phyloP scores from a whole-genome alignment of 73 alveolate species.

The Tetrahymena malaccensis region DNA sequence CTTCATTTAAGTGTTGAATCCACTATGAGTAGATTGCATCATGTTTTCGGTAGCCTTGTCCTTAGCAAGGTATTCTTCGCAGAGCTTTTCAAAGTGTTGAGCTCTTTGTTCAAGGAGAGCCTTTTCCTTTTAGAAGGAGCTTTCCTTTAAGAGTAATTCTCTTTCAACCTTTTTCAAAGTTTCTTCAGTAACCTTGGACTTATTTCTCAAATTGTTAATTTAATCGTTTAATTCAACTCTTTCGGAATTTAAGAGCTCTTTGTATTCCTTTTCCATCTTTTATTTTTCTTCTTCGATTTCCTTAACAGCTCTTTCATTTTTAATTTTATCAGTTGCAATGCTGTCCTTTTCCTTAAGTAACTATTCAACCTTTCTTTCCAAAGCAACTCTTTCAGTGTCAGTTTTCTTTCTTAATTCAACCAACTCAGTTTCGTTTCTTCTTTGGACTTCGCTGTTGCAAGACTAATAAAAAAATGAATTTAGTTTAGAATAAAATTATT shows the following conservation, averaged over 20 bases:
- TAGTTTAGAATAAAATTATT: too few relatives aligned
- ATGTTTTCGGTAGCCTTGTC: conserved; percentile 25
- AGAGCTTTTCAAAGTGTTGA: conserved; percentile 51
- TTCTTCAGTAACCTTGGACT: conserved; percentile 54
- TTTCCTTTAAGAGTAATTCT: conserved; percentile 37
- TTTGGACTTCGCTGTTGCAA: conserved; percentile 44
- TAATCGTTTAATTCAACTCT: conserved; percentile 47
- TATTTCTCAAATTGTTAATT: conserved; percentile 55
- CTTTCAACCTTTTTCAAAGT: conserved; percentile 61
- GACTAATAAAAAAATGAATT: background rate
- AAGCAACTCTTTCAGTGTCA: conserved; percentile 22
- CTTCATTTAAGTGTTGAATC: conserved; percentile 9
- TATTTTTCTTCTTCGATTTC: conserved; percentile 57
- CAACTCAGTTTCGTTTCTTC: conserved; percentile 37
- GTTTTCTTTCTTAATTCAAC: conserved; percentile 60
- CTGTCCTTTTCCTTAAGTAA: conserved; percentile 42
- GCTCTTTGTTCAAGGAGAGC: conserved; percentile 77
- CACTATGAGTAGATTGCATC: conserved; percentile 22
- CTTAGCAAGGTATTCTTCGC: conserved; percentile 24
- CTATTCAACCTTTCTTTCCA: conserved; percentile 51
- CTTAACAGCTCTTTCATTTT: conserved; percentile 70
- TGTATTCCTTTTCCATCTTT: conserved; percentile 63
- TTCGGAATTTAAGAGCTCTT: conserved; percentile 47
- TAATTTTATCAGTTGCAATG: conserved; percentile 35
- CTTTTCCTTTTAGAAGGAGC: conserved; percentile 74